Conservation (phyloP, 2,329 filamentous ascomycete species). For the Dendryphion nanum region DNA sequence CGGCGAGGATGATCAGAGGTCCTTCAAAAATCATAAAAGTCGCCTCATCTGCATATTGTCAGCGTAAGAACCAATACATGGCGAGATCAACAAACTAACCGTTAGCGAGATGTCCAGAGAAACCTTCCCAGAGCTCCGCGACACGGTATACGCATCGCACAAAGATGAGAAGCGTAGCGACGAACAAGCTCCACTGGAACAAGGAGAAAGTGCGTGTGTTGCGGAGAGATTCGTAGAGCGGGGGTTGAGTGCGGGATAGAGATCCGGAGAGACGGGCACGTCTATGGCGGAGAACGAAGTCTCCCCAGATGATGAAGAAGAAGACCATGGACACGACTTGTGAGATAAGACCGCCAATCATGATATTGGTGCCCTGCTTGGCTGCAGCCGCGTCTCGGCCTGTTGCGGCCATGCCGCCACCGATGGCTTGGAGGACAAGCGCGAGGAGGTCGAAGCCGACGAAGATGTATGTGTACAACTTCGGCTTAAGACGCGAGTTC, state of each 20-base stretch:
- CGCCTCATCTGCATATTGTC: too few species aligned
- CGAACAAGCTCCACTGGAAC: slow-evolving; percentile 31
- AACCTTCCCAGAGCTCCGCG: slow-evolving; percentile 47
- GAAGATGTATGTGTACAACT: slow-evolving; percentile 56
- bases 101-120: slow-evolving; percentile 44
- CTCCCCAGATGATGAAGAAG: slow-evolving; percentile 43
- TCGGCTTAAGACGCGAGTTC: slow-evolving; percentile 22
- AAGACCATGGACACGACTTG: slow-evolving; percentile 54
- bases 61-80: too few species aligned
- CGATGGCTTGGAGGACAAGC: slow-evolving; percentile 57
- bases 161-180: slow-evolving; percentile 46
- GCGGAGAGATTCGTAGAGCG: slow-evolving; percentile 20
- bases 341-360: slow-evolving; percentile 55
- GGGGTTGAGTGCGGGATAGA: slow-evolving; percentile 16
- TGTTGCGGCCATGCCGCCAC: slow-evolving; percentile 56
- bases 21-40: slow-evolving; percentile 54
- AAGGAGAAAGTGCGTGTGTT: slow-evolving; percentile 10
- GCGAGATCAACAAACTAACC: too few species aligned
- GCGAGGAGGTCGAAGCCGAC: slow-evolving; percentile 55
- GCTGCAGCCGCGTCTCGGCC: slow-evolving; percentile 41
- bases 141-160: slow-evolving; percentile 49
- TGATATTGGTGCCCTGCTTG: slow-evolving; percentile 51
- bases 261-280: slow-evolving; percentile 15
- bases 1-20: slow-evolving; percentile 49
- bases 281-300: slow-evolving; percentile 29